Conservation (phyloP, 2,329 filamentous ascomycete genomes). For the Ophiostoma tasmaniense region DNA sequence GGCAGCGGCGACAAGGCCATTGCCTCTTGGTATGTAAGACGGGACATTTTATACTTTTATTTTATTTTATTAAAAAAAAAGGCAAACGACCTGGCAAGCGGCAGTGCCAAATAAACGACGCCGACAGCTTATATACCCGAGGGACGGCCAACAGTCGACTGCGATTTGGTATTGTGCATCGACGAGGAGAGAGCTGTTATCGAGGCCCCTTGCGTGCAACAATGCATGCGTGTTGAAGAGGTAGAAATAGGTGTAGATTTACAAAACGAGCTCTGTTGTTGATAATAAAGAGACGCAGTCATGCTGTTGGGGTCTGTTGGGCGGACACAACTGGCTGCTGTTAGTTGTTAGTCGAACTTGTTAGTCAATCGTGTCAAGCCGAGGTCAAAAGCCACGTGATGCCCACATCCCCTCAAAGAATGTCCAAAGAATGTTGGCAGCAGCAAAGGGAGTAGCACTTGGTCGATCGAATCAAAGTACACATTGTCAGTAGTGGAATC, state of each 20-base stretch:
- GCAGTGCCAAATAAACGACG: too few relatives aligned
- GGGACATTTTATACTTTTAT: constrained; percentile 18
- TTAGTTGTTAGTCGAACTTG: background rate
- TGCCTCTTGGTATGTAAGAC: constrained; percentile 30
- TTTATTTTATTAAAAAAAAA: background rate
- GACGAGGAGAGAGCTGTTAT: too few relatives aligned
- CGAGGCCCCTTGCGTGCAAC: too few relatives aligned
- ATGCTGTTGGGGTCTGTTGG: background rate
- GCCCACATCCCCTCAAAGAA: background rate
- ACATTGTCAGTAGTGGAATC: too few relatives aligned
- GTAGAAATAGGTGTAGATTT: background rate
- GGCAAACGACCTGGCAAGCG: background rate
- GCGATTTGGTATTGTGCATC: background rate
- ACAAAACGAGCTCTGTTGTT: background rate
- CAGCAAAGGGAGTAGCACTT: background rate
- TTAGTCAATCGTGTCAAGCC: background rate
- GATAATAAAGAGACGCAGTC: background rate
- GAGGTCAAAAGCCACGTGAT: background rate
- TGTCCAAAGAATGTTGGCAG: background rate
- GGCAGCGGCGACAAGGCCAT: constrained; percentile 29
- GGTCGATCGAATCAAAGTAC: too few relatives aligned
- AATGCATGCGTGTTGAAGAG: too few relatives aligned
- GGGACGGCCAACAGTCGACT: background rate
- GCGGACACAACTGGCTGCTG: background rate
- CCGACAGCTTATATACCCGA: background rate